These are phyloP conservation scores for Lophiostoma macrostomum DNA, from an alignment of 495 filamentous ascomycete genomes.

Conservation along the genomic window DNA sequence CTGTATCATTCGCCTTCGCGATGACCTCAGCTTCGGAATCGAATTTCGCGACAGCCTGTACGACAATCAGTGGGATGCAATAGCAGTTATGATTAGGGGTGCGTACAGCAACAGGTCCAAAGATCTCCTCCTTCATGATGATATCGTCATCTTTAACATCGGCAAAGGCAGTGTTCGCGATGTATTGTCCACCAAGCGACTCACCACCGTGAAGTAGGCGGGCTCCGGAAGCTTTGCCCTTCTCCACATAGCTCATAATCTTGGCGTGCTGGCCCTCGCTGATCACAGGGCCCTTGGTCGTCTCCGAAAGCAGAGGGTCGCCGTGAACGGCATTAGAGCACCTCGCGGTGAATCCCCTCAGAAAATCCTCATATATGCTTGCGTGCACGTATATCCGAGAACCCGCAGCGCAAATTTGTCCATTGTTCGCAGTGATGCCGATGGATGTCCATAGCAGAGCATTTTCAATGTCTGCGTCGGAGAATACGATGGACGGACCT, in stretches of 20 bases:
- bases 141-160: conserved; percentile 15
- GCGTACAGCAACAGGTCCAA: conserved; percentile 38
- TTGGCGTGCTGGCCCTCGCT: conserved; percentile 5
- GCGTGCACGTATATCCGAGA: conserved; percentile 35
- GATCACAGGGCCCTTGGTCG: conserved; percentile 5
- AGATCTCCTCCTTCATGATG: conserved; percentile 36
- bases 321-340: conserved; percentile 24
- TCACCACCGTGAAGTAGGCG: conserved; percentile 2
- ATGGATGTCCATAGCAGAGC: not conserved
- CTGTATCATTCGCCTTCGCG: conserved; percentile 34
- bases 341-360: conserved; percentile 29
- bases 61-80: no score
- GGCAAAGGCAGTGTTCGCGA: conserved; percentile 34
- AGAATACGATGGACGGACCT: conserved; percentile 1
- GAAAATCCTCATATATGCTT: conserved; percentile 34
- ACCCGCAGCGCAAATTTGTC: conserved; percentile 14
- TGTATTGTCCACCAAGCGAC: conserved; percentile 17
- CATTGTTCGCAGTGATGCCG: conserved; percentile 6
- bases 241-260: conserved; percentile 9
- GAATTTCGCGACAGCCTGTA: conserved; percentile 39
- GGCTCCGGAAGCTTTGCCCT: conserved; percentile 7
- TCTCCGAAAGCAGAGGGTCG: not conserved
- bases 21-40: conserved; percentile 38
- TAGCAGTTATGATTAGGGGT: no score
- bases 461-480: conserved; percentile 5